Conservation (phyloP, 2,329 filamentous ascomycete species). For the Akanthomyces lecanii region DNA sequence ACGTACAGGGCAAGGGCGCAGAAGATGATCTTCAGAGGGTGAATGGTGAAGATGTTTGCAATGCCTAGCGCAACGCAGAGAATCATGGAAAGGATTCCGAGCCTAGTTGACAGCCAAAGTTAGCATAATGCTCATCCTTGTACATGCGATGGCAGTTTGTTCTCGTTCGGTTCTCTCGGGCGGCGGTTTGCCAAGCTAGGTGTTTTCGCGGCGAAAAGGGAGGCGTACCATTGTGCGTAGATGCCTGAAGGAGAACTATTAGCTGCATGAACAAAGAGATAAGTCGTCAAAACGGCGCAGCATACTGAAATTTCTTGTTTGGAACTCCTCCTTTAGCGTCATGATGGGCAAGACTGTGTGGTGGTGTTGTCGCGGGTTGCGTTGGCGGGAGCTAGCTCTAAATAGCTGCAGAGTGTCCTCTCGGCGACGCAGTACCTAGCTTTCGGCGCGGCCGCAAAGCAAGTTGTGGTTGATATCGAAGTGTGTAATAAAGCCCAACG, state of each 20-base stretch:
- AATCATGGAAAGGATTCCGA: conserved; percentile 66
- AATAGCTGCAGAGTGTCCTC: conserved; percentile 9
- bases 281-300: conserved; percentile 21
- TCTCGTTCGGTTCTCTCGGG: neutral
- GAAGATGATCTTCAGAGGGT: conserved; percentile 47
- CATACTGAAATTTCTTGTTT: conserved; percentile 71
- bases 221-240: conserved; percentile 70
- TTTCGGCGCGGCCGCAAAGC: neutral
- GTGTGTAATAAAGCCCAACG: neutral
- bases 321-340: conserved; percentile 69
- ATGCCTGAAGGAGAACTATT: conserved; percentile 51
- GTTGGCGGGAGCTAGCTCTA: conserved; percentile 6
- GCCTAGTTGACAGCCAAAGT: conserved; percentile 42
- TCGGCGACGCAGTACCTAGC: neutral
- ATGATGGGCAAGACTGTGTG: conserved; percentile 44
- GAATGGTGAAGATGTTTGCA: conserved; percentile 59
- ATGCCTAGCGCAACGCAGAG: conserved; percentile 67
- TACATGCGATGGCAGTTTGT: neutral
- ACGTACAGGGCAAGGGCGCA: conserved; percentile 52
- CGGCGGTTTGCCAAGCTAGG: neutral
- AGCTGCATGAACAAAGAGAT: conserved; percentile 24
- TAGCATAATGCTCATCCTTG: neutral
- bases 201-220: neutral
- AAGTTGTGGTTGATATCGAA: neutral
- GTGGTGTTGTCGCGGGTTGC: neutral